Conservation (phyloP, 2,329 filamentous ascomycete species). For the Colletotrichum sp. region DNA sequence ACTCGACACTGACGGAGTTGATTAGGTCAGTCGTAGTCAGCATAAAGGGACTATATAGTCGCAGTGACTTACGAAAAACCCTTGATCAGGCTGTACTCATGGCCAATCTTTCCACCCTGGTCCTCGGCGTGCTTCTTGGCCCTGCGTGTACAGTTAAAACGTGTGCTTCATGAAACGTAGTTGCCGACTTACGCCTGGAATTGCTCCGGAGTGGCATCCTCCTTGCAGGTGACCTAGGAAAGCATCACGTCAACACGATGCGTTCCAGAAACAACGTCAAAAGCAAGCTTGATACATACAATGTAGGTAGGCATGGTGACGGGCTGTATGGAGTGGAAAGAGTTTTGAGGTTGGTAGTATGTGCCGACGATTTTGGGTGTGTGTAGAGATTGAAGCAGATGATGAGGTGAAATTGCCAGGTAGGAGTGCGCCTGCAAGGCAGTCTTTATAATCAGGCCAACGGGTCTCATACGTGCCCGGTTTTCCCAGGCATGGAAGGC, state of each 20-base stretch:
- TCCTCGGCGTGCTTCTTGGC: conserved; percentile 77
- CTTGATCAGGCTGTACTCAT: conserved; percentile 88
- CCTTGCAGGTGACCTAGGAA: conserved; percentile 78
- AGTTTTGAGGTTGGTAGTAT: background rate
- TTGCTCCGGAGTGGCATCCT: conserved; percentile 68
- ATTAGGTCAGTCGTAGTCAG: background rate
- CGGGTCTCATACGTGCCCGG: conserved; percentile 6
- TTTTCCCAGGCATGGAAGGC: background rate
- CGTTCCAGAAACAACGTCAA: background rate
- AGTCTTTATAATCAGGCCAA: conserved; percentile 11
- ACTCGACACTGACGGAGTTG: conserved; percentile 67
- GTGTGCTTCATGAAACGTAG: background rate
- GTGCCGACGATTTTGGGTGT: background rate
- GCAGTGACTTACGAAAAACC: conserved; percentile 82
- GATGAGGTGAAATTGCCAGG: background rate
- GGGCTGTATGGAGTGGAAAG: background rate
- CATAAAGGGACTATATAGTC: background rate
- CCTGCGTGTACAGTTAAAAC: conserved; percentile 44
- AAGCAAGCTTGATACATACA: conserved; percentile 37
- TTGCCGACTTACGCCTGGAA: conserved; percentile 65
- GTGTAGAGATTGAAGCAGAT: background rate
- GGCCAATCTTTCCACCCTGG: conserved; percentile 82
- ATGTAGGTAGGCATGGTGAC: conserved; percentile 62
- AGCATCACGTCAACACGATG: conserved; percentile 18
- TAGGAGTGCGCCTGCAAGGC: background rate